Percentiles rank a stretch among this genome's conserved stretches.
These are phyloP conservation scores for Saraca asoca DNA, from an alignment of 331 rosid genomes.

Conservation along the genomic window DNA sequence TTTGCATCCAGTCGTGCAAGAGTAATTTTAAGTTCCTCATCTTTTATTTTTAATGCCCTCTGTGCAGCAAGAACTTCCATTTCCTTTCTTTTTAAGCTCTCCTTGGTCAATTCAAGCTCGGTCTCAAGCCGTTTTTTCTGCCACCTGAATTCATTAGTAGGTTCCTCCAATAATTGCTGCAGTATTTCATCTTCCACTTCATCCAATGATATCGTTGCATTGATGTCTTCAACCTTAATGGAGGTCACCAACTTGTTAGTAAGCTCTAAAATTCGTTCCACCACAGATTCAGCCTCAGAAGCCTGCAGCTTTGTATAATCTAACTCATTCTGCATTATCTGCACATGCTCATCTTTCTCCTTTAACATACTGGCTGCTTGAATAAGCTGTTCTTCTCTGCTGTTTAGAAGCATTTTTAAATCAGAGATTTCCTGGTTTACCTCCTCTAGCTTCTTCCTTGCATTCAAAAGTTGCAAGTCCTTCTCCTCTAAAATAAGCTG, in stretches of 20 bases:
- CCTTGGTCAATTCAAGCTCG: conserved; percentile 68
- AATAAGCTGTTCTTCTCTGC: conserved; percentile 69
- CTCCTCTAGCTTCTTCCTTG: conserved; percentile 60
- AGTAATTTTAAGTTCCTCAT: conserved; percentile 72
- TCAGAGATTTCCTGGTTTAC: conserved; percentile 67
- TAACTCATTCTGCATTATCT: conserved; percentile 57
- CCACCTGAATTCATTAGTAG: conserved; percentile 46
- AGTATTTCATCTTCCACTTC: conserved; percentile 39
- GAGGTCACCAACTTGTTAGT: conserved; percentile 69
- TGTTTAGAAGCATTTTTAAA: conserved; percentile 66
- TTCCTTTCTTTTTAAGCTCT: conserved; percentile 65
- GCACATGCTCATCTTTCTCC: conserved; percentile 77
- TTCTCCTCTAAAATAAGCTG: conserved; percentile 68
- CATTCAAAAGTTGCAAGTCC: conserved; percentile 74
- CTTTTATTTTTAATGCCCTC: conserved; percentile 69
- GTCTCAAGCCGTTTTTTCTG: conserved; percentile 61
- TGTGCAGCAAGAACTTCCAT: conserved; percentile 71
- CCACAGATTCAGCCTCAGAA: conserved; percentile 72
- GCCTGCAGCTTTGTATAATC: conserved; percentile 55
- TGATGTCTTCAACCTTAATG: conserved; percentile 50
- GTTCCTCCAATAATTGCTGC: conserved; percentile 46
- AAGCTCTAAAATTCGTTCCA: conserved; percentile 64
- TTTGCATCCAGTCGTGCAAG: conserved; percentile 57
- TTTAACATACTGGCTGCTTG: conserved; percentile 68
- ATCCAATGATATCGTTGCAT: conserved; percentile 26